Percentiles rank a stretch among this genome's conserved stretches.
phyloP scores from a whole-genome alignment of 225 moss, liverwort and hornwort genomes.

The Bryum argenteum region DNA sequence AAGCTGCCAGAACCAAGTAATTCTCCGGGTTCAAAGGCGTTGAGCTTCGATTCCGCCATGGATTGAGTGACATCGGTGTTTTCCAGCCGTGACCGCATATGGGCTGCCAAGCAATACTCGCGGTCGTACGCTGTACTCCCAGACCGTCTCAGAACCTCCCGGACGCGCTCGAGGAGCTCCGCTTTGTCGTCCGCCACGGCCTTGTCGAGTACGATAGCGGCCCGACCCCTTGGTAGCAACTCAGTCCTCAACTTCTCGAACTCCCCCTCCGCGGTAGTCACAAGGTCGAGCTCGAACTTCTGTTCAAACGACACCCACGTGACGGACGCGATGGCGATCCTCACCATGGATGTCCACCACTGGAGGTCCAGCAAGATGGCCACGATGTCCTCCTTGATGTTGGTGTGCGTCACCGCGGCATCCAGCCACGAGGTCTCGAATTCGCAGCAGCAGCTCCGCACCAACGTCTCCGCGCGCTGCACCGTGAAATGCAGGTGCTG shows the following conservation, averaged over 20 bases:
- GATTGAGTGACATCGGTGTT: background rate
- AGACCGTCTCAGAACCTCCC: background rate
- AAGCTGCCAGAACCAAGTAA: background rate
- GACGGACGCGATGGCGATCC: constrained; percentile 19
- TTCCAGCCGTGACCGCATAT: constrained; percentile 33
- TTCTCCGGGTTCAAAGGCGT: rapidly evolving
- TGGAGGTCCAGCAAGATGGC: constrained; percentile 44
- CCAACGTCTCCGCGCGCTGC: constrained; percentile 41
- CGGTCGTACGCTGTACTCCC: background rate
- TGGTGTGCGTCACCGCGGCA: constrained; percentile 19
- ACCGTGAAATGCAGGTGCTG: constrained; percentile 30
- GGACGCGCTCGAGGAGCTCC: constrained; percentile 18
- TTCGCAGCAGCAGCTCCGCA: constrained; percentile 40
- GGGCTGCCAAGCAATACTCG: constrained; percentile 22
- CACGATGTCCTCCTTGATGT: constrained; percentile 33
- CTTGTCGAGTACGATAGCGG: background rate
- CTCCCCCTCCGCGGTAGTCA: constrained; percentile 22
- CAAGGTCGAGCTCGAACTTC: constrained; percentile 15
- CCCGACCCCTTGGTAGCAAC: background rate
- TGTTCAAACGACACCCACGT: background rate
- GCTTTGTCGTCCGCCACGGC: constrained; percentile 15
- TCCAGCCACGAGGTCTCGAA: constrained; percentile 22
- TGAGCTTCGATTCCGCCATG: constrained; percentile 15
- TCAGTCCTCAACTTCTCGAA: background rate
- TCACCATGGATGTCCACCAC: constrained; percentile 45